phyloP scores from a whole-genome alignment of 1,284 basidiomycete genomes.

The Phellopilus nigrolimitatus region DNA sequence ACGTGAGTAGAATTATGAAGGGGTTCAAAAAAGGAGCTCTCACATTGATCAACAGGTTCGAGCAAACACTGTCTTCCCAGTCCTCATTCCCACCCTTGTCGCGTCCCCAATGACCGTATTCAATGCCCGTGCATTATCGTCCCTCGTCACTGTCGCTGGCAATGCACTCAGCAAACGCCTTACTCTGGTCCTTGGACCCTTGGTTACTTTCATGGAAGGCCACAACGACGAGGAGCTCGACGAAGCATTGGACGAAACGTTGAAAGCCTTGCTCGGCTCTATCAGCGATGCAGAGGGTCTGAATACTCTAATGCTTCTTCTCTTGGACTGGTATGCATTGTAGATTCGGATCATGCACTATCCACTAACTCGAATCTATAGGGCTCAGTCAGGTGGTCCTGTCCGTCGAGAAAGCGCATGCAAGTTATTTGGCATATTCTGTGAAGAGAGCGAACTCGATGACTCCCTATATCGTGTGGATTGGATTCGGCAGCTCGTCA shows the following conservation, averaged over 20 bases:
- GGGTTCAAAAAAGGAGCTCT: not conserved
- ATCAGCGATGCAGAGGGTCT: slow-evolving; percentile 83
- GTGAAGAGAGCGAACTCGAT: slow-evolving; percentile 76
- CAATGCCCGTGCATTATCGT: slow-evolving; percentile 90
- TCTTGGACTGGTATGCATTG: slow-evolving; percentile 77
- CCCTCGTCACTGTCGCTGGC: slow-evolving; percentile 92
- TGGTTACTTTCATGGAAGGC: slow-evolving; percentile 69
- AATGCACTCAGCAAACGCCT: slow-evolving; percentile 82
- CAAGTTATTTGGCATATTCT: slow-evolving; percentile 76
- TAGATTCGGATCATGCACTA: not conserved
- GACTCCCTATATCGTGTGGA: slow-evolving; percentile 83
- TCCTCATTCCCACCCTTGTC: slow-evolving; percentile 93
- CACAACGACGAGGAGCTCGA: slow-evolving; percentile 66
- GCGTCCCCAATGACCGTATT: slow-evolving; percentile 89
- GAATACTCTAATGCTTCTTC: slow-evolving; percentile 81
- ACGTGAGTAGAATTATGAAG: slow-evolving; percentile 43
- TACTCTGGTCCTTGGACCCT: slow-evolving; percentile 68
- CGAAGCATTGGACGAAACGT: slow-evolving; percentile 72
- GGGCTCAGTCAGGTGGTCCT: slow-evolving; percentile 75
- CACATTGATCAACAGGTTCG: slow-evolving; percentile 55
- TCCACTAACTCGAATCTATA: slow-evolving; percentile 30
- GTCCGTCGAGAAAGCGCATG: slow-evolving; percentile 74
- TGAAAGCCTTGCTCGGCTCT: slow-evolving; percentile 69
- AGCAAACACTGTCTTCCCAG: slow-evolving; percentile 93
- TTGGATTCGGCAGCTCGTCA: slow-evolving; percentile 92